A percentile compares a stretch with the other conserved stretches of the same genome.
Conservation (phyloP, 768 basidiomycete genomes). For the Amanita fuliginea region DNA sequence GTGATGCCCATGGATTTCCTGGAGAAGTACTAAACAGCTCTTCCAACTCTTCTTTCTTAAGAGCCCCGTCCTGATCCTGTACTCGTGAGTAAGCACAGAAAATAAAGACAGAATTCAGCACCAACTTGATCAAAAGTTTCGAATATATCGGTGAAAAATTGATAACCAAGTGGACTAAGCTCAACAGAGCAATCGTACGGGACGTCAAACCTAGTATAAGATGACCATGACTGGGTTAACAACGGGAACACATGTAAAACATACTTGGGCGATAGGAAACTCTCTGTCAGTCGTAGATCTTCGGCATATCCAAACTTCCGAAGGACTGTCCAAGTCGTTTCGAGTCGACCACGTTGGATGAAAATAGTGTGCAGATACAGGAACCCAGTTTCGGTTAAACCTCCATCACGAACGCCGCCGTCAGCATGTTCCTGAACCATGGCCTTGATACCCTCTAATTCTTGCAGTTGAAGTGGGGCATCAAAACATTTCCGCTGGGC, state of each 20-base stretch:
- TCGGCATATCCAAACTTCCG: conserved; percentile 95
- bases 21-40: conserved; percentile 91
- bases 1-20: conserved; percentile 92
- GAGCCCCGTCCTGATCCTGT: conserved; percentile 90
- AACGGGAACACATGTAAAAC: conserved; percentile 14
- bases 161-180: conserved; percentile 86
- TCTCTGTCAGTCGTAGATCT: conserved; percentile 80
- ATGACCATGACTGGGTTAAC: conserved; percentile 1
- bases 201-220: conserved; percentile 69
- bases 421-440: conserved; percentile 77
- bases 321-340: conserved; percentile 97
- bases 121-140: conserved; percentile 86
- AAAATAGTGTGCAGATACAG: conserved; percentile 93
- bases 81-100: neutral
- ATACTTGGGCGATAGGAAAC: conserved; percentile 82
- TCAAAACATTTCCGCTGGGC: conserved; percentile 88
- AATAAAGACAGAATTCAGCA: neutral
- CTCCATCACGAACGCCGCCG: conserved; percentile 63
- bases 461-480: conserved; percentile 82
- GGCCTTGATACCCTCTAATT: conserved; percentile 92
- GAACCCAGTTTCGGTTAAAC: conserved; percentile 89
- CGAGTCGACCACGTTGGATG: conserved; percentile 88
- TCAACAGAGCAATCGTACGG: conserved; percentile 92
- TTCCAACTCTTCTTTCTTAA: conserved; percentile 73
- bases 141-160: conserved; percentile 96